phyloP scores from a whole-genome alignment of 1,284 basidiomycete species.

The Leccinum solheimii region DNA sequence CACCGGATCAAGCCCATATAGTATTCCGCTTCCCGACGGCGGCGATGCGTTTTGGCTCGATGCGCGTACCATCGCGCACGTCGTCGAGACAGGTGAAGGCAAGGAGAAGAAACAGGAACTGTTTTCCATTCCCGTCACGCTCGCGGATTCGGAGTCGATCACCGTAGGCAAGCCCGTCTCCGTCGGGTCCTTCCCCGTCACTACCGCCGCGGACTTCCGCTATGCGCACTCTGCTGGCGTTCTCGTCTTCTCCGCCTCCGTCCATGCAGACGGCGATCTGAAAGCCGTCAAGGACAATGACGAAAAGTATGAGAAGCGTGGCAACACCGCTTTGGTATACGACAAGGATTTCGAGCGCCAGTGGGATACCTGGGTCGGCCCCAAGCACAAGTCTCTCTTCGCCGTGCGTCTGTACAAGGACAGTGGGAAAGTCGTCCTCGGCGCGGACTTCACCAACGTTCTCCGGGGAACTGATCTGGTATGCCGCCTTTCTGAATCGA shows the following conservation, averaged over 20 bases:
- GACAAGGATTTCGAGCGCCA: conserved; percentile 78
- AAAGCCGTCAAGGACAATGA: conserved; percentile 66
- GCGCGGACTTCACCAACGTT: conserved; percentile 55
- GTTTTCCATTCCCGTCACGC: conserved; percentile 55
- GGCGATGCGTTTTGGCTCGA: conserved; percentile 80
- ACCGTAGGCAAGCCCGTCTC: conserved; percentile 39
- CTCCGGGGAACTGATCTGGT: conserved; percentile 70
- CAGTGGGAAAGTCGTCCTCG: conserved; percentile 55
- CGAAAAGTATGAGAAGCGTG: conserved; percentile 68
- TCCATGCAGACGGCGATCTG: conserved; percentile 74
- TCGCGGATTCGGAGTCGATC: conserved; percentile 30
- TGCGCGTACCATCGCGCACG: conserved; percentile 64
- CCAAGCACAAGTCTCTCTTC: conserved; percentile 72
- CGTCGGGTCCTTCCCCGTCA: conserved; percentile 64
- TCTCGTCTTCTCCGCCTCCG: conserved; percentile 76
- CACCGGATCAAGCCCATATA: conserved; percentile 45
- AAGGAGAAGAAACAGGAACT: conserved; percentile 52
- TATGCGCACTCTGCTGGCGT: conserved; percentile 52
- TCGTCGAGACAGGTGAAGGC: conserved; percentile 52
- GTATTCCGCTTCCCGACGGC: conserved; percentile 58
- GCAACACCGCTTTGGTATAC: conserved; percentile 75
- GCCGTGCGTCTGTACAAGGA: conserved; percentile 55
- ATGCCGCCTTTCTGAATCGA: conserved; percentile 16
- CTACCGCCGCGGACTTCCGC: conserved; percentile 66
- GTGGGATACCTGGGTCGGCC: conserved; percentile 87